These are phyloP conservation scores for Xylogone sp. DNA, from an alignment of 2,329 filamentous ascomycete genomes.

Conservation along the genomic window DNA sequence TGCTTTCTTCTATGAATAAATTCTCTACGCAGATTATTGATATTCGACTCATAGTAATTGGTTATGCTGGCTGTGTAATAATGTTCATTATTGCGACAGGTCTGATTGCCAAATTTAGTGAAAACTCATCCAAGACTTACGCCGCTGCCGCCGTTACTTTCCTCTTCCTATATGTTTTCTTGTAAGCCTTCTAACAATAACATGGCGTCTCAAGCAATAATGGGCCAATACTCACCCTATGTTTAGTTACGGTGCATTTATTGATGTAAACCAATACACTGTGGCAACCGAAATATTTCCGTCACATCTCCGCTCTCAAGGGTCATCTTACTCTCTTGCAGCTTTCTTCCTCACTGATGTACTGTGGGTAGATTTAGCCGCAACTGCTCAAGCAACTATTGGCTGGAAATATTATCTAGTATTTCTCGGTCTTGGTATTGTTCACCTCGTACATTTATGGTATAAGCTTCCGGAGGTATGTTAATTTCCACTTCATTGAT, in stretches of 20 bases:
- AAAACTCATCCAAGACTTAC: conserved; percentile 4
- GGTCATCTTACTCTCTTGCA: conserved; percentile 4
- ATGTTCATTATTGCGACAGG: conserved; percentile 10
- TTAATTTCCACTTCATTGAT: background rate
- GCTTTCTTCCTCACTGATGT: conserved; percentile 6
- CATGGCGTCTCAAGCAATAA: too few relatives aligned
- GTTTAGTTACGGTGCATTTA: conserved; percentile 8
- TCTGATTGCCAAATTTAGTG: conserved; percentile 8
- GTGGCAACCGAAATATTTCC: conserved; percentile 9
- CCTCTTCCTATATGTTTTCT: conserved; percentile 10
- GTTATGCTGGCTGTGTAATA: conserved; percentile 3
- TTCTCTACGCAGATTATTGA: background rate
- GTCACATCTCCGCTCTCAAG: conserved; percentile 10
- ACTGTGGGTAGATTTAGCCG: conserved; percentile 9
- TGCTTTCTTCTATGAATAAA: background rate
- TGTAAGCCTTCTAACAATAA: too few relatives aligned
- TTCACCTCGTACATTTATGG: conserved; percentile 5
- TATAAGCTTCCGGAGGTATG: conserved; percentile 11
- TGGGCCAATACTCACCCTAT: too few relatives aligned
- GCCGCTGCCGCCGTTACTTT: conserved; percentile 8
- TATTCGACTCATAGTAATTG: conserved; percentile 3
- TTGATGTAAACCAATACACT: conserved; percentile 10
- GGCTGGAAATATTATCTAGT: conserved; percentile 12
- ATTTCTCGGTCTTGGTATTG: conserved; percentile 7
- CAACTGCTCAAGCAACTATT: conserved; percentile 8